Base-by-base conservation (phyloP, 148 eudicot genomes). In the Euryodendron excelsum region DNA sequence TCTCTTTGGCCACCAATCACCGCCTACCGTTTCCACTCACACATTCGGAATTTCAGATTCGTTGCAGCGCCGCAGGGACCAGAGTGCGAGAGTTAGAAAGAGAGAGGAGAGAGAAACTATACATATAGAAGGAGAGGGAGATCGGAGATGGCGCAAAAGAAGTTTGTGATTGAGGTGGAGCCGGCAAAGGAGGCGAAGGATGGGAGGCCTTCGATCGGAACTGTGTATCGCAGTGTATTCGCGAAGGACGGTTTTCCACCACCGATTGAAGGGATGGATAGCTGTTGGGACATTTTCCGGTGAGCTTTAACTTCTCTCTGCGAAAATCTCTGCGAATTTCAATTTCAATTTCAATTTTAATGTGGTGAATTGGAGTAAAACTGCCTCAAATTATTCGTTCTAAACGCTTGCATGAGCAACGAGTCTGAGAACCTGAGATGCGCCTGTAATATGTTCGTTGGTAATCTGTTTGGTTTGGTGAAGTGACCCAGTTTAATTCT, bases 231-330 rank as follows among this genome's bases (percentile, higher is more conserved):
- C 4, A 92, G 85, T 61, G 9, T 82, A n/a, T 87, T 75, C 81
- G 97, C 97, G 1, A 94, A 91, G 82, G 90, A 92, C 77, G 97
- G 97, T 6, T 85, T 89, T 82, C 96, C 92, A 18, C 74, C 77
- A 13, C 90, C 89, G 71, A 86, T 91, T 66, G 50, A 78, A 1
- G 97, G 91, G 10, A 79, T 92, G 86, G 94, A 89, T 5, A 86
- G 94, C 81, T 94, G 98, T 73, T 94, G 98, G 98, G 98, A 92
- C 62, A 83, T 94, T 83, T 92, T 94, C 80, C 92, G 97, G 98
- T 94, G 4, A 37, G 31, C 63, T 45, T 84, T 47, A 3, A 3
- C 3, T 27, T 11, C 12, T 28, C 50, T 41, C 28, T 20, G 52
- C 30, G 31, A 28, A 62, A 3, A 45, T 71, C 55, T n/a, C 25